phyloP scores from a whole-genome alignment of 2,329 filamentous ascomycete genomes.

The Colletotrichum sp. region DNA sequence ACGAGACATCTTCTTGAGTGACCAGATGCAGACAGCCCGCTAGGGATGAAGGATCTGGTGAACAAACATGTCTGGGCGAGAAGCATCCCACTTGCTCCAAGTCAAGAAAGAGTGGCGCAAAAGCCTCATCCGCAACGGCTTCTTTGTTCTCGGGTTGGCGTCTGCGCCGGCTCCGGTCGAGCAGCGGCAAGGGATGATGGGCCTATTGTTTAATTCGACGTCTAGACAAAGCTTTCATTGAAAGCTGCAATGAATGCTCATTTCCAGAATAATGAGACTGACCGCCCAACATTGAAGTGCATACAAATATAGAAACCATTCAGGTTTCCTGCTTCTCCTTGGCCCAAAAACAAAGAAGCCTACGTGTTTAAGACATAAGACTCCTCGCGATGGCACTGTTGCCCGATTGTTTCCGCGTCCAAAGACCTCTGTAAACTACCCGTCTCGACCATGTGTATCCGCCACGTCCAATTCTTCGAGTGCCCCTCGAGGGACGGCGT shows the following conservation, averaged over 20 bases:
- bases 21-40: not conserved
- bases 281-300: not conserved
- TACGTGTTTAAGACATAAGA: not conserved
- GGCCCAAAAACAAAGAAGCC: not conserved
- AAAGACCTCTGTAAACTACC: not conserved
- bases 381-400: not conserved
- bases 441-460: slow-evolving; percentile 7
- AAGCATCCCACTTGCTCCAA: not conserved
- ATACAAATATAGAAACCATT: not conserved
- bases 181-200: not conserved
- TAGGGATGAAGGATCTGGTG: not conserved
- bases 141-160: not conserved
- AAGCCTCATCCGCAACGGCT: not conserved
- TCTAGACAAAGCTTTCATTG: not conserved
- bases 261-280: not conserved
- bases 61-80: not conserved
- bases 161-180: not conserved
- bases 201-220: not conserved
- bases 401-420: not conserved
- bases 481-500: not conserved
- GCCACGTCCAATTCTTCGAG: slow-evolving; percentile 2
- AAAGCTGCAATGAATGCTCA: not conserved
- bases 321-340: not conserved
- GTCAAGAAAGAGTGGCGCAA: not conserved
- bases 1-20: not conserved